A percentile compares a stretch with the other conserved stretches of the same genome.
These are phyloP conservation scores for Populus euphratica DNA, from an alignment of 345 rosid genomes.

Conservation along the genomic window DNA sequence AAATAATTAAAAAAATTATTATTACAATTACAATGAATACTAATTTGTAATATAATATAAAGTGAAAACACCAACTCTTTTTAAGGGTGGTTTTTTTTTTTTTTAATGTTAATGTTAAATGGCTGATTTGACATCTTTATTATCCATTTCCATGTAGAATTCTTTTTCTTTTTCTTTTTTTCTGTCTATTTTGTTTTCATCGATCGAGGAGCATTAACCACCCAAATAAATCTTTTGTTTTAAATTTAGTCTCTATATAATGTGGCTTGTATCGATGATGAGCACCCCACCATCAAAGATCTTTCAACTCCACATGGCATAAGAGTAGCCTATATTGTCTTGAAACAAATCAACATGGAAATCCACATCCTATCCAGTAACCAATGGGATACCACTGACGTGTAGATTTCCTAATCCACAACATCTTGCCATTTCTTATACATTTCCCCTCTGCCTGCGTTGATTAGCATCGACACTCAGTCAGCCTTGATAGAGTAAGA, in stretches of 20 bases:
- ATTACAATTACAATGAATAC: no score
- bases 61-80: no score
- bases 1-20: no score
- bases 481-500: background rate
- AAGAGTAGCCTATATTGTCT: conserved; percentile 21
- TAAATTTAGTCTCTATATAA: background rate
- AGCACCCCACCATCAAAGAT: conserved; percentile 22
- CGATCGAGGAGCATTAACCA: background rate
- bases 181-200: background rate
- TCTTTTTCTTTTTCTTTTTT: background rate
- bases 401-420: conserved; percentile 52
- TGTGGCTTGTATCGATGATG: conserved; percentile 2
- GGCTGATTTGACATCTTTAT: background rate
- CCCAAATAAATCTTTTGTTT: background rate
- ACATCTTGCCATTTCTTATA: conserved; percentile 25
- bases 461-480: background rate
- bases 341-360: conserved; percentile 33
- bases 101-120: no score
- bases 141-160: background rate
- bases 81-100: no score
- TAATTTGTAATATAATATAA: no score
- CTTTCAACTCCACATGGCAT: conserved; percentile 40
- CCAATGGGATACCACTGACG: conserved; percentile 48
- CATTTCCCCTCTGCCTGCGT: conserved; percentile 19
- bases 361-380: conserved; percentile 33